These are phyloP conservation scores for Gracilaria vermiculophylla DNA, from an alignment of 23 red algal genomes.

Conservation along the genomic window DNA sequence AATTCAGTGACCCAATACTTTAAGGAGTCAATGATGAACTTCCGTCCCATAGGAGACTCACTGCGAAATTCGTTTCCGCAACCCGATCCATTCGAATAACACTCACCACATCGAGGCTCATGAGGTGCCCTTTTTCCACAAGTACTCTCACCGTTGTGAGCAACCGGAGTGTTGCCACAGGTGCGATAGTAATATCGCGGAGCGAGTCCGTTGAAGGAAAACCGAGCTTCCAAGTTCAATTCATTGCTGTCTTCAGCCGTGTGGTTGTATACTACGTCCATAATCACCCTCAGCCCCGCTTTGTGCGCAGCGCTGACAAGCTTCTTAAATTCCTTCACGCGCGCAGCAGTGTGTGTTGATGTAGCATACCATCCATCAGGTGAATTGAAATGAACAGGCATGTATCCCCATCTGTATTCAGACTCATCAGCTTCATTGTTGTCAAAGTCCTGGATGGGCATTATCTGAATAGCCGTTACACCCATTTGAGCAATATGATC, in stretches of 20 bases:
- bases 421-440: slow-evolving; percentile 55
- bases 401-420: slow-evolving; percentile 90
- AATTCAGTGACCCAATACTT: slow-evolving; percentile 94
- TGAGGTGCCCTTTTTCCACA: slow-evolving; percentile 27
- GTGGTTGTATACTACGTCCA: slow-evolving; percentile 98
- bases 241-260: slow-evolving; percentile 87
- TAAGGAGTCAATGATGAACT: slow-evolving; percentile 89
- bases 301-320: slow-evolving; percentile 73
- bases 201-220: slow-evolving; percentile 87
- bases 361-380: slow-evolving; percentile 91
- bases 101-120: slow-evolving; percentile 56
- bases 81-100: slow-evolving; percentile 91
- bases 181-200: slow-evolving; percentile 88
- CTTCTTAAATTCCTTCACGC: slow-evolving; percentile 87
- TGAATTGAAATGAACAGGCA: slow-evolving; percentile 90
- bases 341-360: slow-evolving; percentile 43
- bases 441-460: slow-evolving; percentile 92
- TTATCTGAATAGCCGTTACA: slow-evolving; percentile 74
- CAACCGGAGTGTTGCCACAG: slow-evolving; percentile 75
- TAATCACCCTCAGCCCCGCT: slow-evolving; percentile 83
- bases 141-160: slow-evolving; percentile 62
- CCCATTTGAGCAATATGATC: slow-evolving; percentile 85
- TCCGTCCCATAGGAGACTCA: slow-evolving; percentile 85
- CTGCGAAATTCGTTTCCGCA: slow-evolving; percentile 93
- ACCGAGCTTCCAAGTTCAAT: slow-evolving; percentile 86